These are phyloP conservation scores for Volvox africanus DNA, from an alignment of 139 green algal species.

Conservation along the genomic window DNA sequence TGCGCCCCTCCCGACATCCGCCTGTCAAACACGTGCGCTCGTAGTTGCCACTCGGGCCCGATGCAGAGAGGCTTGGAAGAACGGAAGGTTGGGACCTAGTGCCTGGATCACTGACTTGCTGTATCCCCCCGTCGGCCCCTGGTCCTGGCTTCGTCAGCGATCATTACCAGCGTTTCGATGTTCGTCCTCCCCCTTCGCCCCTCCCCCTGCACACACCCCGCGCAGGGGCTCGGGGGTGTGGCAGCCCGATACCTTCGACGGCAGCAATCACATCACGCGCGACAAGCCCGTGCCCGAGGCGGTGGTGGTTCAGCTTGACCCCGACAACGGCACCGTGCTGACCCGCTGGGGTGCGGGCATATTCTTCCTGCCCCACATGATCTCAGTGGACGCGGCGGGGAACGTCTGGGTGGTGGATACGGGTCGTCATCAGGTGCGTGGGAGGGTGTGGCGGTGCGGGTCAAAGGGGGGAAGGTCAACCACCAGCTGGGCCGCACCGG, in stretches of 20 bases:
- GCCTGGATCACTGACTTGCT: too few relatives aligned
- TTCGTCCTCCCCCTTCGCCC: background rate
- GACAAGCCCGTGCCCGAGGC: conserved; percentile 56
- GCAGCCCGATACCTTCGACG: conserved; percentile 62
- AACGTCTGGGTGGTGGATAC: conserved; percentile 84
- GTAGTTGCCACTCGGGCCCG: too few relatives aligned
- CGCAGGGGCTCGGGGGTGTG: conserved; percentile 68
- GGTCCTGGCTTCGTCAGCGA: too few relatives aligned
- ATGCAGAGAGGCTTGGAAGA: too few relatives aligned
- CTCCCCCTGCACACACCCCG: too few relatives aligned
- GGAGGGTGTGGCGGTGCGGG: background rate
- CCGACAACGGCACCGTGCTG: conserved; percentile 65
- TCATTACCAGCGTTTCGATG: too few relatives aligned
- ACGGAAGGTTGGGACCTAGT: too few relatives aligned
- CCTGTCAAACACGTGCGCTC: too few relatives aligned
- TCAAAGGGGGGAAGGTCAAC: background rate
- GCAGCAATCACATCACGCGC: conserved; percentile 46
- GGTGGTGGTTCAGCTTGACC: conserved; percentile 70
- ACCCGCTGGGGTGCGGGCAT: conserved; percentile 61
- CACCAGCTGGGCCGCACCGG: too few relatives aligned
- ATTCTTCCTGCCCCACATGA: conserved; percentile 89
- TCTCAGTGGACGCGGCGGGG: conserved; percentile 76
- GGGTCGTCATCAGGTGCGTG: conserved; percentile 69
- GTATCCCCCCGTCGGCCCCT: too few relatives aligned
- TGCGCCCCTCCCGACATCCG: too few relatives aligned